Base-by-base conservation (phyloP, 2,329 filamentous ascomycete genomes). In the Podosphaera xanthii region DNA sequence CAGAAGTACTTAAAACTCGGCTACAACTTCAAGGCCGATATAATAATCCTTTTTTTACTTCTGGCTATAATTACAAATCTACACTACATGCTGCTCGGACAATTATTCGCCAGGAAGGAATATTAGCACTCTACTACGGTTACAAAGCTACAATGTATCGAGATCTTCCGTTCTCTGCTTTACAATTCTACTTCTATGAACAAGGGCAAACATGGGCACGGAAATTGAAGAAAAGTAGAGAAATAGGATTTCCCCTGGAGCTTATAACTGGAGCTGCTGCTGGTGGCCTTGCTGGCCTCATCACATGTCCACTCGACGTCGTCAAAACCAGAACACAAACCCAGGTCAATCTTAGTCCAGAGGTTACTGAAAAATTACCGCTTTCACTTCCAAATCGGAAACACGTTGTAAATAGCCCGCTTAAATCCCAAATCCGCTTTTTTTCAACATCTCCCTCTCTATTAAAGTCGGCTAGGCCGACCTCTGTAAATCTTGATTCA, bases 171-270 rank as follows among this genome's bases (percentile, higher is more conserved):
- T 98, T 96, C 69, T 97, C 91, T 0, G 92, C 92, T 0, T 74
- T 98, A 9, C 92, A 98, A 69, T 97, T 98, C 71, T 91, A 94
- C 67, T 96, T 98, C 70, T 98, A 95, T 75, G 92, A 98, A 71
- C 87, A 97, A 71, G 90, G 90, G 69, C 87, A 90, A 67, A 81
- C 77, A 53, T 80, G 87, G 77, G 90, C 92, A 0, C 85, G 85
- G 67, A 71, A 81, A 58, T 94, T 85, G 77, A 83, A 86, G 68
- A 81, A 84, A 40, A 85, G 83, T 62, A 80, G 84, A 60, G 87
- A 96, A 60, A 94, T 98, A 58, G 92, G 92, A 0, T 72, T 94
- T 40, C 77, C 82, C 0, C 71, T 97, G 44, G 92, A 98, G 70
- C 84, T 97, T 33, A 71, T 94, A 12, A 98, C 92, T 0, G 92